Evolutionary conservation across 2,329 filamentous ascomycete genomes (phyloP).

Genomic region (Fusarium chuoi): DNA sequence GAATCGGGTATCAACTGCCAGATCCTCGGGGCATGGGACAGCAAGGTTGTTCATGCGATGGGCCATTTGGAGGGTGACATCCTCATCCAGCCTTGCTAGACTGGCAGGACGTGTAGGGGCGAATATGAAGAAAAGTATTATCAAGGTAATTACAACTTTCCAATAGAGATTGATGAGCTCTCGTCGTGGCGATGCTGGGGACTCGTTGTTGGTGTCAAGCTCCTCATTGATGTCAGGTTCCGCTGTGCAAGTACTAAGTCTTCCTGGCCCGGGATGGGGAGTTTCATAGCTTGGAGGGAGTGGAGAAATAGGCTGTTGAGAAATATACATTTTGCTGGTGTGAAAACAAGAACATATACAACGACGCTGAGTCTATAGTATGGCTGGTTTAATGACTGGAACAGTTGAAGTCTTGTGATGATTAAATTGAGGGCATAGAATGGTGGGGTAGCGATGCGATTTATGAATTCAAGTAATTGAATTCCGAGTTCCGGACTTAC

Average conservation of each 20-base stretch:
- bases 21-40: not conserved
- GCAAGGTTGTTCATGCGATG: not conserved
- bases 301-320: not conserved
- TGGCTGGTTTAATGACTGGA: not conserved
- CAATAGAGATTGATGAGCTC: not conserved
- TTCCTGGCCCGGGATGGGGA: rapidly evolving
- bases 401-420: not conserved
- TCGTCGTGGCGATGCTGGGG: not conserved
- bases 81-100: not conserved
- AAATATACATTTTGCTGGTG: not conserved
- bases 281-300: rapidly evolving
- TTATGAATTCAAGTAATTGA: not conserved
- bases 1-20: rapidly evolving
- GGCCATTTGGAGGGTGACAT: not conserved
- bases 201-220: not conserved
- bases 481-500: rapidly evolving
- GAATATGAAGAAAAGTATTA: not conserved
- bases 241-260: rapidly evolving
- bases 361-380: not conserved
- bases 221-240: too few relatives aligned
- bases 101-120: not conserved
- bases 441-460: rapidly evolving
- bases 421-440: not conserved
- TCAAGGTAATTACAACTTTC: not conserved
- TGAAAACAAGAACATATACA: not conserved